Conservation (phyloP, 2,329 filamentous ascomycete genomes). For the Clarireedia paspali region DNA sequence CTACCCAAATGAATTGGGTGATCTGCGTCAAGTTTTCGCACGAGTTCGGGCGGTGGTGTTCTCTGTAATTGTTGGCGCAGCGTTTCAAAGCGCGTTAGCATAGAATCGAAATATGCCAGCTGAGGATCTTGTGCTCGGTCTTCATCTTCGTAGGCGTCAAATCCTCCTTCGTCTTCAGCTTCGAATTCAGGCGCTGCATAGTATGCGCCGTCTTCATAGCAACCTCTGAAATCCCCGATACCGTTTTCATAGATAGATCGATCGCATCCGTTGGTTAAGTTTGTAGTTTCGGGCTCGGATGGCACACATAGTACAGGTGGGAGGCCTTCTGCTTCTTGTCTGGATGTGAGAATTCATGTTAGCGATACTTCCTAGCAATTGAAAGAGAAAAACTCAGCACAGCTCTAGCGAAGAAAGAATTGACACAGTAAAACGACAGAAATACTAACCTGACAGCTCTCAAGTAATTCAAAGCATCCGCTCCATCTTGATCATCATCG, state of each 20-base stretch:
- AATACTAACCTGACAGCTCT: constrained; percentile 58
- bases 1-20: constrained; percentile 41
- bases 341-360: constrained; percentile 39
- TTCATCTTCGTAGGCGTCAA: constrained; percentile 22
- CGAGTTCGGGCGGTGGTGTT: constrained; percentile 43
- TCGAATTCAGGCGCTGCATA: constrained; percentile 40
- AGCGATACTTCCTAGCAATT: constrained; percentile 21
- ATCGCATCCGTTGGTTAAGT: constrained; percentile 14
- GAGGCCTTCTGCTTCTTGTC: constrained; percentile 66
- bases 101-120: constrained; percentile 57
- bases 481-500: constrained; percentile 55
- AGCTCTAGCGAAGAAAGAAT: constrained; percentile 15
- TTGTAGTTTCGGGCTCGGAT: constrained; percentile 32
- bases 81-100: constrained; percentile 56
- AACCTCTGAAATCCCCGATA: constrained; percentile 49
- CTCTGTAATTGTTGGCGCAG: constrained; percentile 56
- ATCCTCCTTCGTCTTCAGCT: constrained; percentile 32
- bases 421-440: not conserved
- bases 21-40: constrained; percentile 44
- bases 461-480: constrained; percentile 61
- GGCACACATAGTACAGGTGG: constrained; percentile 64
- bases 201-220: constrained; percentile 74
- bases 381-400: constrained; percentile 33
- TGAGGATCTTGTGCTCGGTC: constrained; percentile 37
- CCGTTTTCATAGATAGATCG: constrained; percentile 42